Evolutionary conservation across 257 asterid genomes (phyloP), one percentile per base, ranked within the genome.

Genomic region (Verbena officinalis): DNA sequence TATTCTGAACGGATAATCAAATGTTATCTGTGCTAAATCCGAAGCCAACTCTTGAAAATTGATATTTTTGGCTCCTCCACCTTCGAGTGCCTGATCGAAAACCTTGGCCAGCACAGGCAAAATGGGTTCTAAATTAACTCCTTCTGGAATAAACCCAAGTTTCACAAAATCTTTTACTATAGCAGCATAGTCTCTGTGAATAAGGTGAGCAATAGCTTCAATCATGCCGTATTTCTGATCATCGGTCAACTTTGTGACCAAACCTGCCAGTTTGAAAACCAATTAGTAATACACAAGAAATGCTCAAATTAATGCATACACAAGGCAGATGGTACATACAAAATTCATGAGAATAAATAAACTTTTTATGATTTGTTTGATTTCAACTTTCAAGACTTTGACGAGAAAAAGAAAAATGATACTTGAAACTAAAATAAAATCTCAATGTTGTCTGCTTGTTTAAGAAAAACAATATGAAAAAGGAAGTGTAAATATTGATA

Each of bases 1-100:
- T 69, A 94, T 94, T 75, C 84, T 88, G 54, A 94, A 94, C 7
- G 97, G 99, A 75, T 94, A 94, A 79, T 94, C 97, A 64, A 94
- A 94, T 30, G 99, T 94, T 75, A 94, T 94, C 70, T 94, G 99
- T 61, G 99, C 99, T 75, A 94, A 80, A 80, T 94, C 99, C 24
- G 99, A 73, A 45, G 99, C 99, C 71, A 94, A 75, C 83, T 94
- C 99, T 82, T 90, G 99, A 72, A 94, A 94, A 83, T 94, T 94
- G 53, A 94, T 72, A 57, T 84, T 88, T 77, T 94, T 94, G 16
- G 99, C 99, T 42, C 99, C 99, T 30, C 99, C 99, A 30, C 99
- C 99, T 78, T 90, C 99, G 30, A 94, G 95, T 55, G 99, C 99
- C 84, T 94, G 97, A 71, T 94, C 99, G 59, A 94, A 94, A 68